Percentiles rank a stretch among this genome's conserved stretches.
Conservation (phyloP, 1,284 basidiomycete genomes). For the Laetiporus sulphureus region DNA sequence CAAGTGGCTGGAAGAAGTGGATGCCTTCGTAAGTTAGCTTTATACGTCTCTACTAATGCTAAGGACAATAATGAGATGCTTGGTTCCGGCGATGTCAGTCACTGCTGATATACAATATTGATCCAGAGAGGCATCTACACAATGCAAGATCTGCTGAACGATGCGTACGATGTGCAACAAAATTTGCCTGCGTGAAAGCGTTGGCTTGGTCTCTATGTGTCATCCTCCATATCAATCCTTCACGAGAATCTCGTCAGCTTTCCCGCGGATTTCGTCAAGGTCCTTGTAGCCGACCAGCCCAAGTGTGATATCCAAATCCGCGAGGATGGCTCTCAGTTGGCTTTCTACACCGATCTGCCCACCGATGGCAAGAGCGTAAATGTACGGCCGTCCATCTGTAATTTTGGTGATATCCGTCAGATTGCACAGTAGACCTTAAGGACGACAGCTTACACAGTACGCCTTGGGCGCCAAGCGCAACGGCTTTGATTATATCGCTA, state of each 20-base stretch:
- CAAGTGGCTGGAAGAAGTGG: slow-evolving; percentile 50
- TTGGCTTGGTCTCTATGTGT: background rate
- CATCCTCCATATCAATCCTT: slow-evolving; percentile 1
- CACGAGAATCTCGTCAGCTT: slow-evolving; percentile 20
- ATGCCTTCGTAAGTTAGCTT: too few species aligned
- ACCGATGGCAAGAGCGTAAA: slow-evolving; percentile 47
- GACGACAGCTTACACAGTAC: slow-evolving; percentile 51
- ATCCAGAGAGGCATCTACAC: too few species aligned
- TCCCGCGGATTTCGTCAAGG: slow-evolving; percentile 32
- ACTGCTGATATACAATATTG: too few species aligned
- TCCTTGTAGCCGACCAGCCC: slow-evolving; percentile 36
- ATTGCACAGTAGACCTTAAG: slow-evolving; percentile 65
- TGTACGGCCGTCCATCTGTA: slow-evolving; percentile 38
- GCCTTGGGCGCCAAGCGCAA: slow-evolving; percentile 66
- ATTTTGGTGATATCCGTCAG: slow-evolving; percentile 37
- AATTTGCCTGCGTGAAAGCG: background rate
- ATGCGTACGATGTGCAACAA: too few species aligned
- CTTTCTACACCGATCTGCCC: slow-evolving; percentile 50
- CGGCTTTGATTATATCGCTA: slow-evolving; percentile 73
- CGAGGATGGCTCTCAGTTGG: slow-evolving; percentile 42
- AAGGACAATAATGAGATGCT: too few species aligned
- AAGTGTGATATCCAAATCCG: slow-evolving; percentile 50
- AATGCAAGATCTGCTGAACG: too few species aligned
- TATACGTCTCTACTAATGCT: too few species aligned
- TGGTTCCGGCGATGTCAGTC: too few species aligned